Base-by-base conservation (phyloP, 2,329 filamentous ascomycete species). In the Stagonosporopsis chrysanthemi region DNA sequence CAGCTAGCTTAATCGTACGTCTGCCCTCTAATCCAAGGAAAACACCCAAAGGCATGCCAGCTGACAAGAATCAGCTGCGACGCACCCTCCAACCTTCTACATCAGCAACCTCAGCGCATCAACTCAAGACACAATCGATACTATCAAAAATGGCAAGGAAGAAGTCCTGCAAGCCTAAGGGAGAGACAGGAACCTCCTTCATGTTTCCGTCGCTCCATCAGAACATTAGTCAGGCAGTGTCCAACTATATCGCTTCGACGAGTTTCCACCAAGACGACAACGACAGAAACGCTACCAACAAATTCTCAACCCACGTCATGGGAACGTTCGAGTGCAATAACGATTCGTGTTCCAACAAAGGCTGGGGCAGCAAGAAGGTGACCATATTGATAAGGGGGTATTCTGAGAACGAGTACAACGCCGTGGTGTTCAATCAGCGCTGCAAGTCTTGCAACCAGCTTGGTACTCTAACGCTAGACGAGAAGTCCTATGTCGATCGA, bases 401-500 rank as follows among this genome's bases (percentile, higher is more conserved):
- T 23, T 1, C 23, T 15, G 14, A 6, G 3, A 49, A 23, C 14
- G 24, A 24, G 6, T 49, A 49, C 24, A 49, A 6, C 12, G 46
- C 36, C 3, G 14, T 31, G 11, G 46, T 49, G 2, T 49, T 28
- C 28, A 49, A 49, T 17, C 46, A 49, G 46, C 24, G 36, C 3
- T 70, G 65, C 49, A 53, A 63, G 7, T 43, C 38, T n/a, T 68
- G 65, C 44, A 38, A 61, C n/a, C 15, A 38, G 11, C 53, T 68
- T 15, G 64, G 64, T 6, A 53, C 39, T n/a, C 17, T 70, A 1
- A 53, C 28, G 29, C 26, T 68, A 24, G 59, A 66, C 23, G 39
- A 66, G 49, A 2, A 57, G 35, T 59, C 57, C 28, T 70, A 70
- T 42, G 33, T 68, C 24, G 64, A 67, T 4, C 54, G 66, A 43